Evolutionary conservation across 2,329 filamentous ascomycete species (phyloP).

Genomic region (Paecilomyces sp.): DNA sequence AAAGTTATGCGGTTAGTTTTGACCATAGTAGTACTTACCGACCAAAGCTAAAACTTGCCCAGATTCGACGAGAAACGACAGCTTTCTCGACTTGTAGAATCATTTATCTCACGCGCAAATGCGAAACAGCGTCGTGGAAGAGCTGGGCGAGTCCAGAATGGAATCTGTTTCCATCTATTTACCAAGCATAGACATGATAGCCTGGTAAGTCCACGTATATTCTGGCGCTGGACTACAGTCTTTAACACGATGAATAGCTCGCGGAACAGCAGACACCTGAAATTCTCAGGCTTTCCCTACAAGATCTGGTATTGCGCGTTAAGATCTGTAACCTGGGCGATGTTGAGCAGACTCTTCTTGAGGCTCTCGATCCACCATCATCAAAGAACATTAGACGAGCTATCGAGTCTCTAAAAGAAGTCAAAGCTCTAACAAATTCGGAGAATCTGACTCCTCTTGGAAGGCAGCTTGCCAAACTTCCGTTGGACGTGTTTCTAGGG

Average conservation of each 20-base stretch:
- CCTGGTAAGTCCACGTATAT: constrained; percentile 28
- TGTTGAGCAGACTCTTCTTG: constrained; percentile 80
- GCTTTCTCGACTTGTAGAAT: constrained; percentile 82
- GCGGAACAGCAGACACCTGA: constrained; percentile 92
- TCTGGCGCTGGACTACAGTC: background rate
- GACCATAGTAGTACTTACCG: constrained; percentile 1
- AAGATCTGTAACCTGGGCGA: constrained; percentile 96
- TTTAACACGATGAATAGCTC: constrained; percentile 45
- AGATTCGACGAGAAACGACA: constrained; percentile 89
- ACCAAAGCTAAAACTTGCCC: constrained; percentile 5
- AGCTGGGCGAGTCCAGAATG: constrained; percentile 91
- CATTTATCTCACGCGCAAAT: constrained; percentile 91
- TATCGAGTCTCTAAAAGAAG: constrained; percentile 87
- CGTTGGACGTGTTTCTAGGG: constrained; percentile 87
- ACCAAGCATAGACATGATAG: constrained; percentile 83
- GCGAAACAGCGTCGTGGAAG: constrained; percentile 90
- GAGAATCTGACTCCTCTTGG: constrained; percentile 87
- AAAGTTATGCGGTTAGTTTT: constrained; percentile 66
- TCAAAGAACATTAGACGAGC: constrained; percentile 88
- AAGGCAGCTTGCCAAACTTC: constrained; percentile 76
- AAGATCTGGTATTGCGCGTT: constrained; percentile 90
- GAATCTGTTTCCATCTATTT: constrained; percentile 92
- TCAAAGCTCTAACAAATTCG: constrained; percentile 70
- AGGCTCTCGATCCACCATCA: constrained; percentile 84
- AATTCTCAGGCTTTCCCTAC: constrained; percentile 86